These are phyloP conservation scores for Talaromyces thailandensis DNA, from an alignment of 495 filamentous ascomycete genomes.

Conservation along the genomic window DNA sequence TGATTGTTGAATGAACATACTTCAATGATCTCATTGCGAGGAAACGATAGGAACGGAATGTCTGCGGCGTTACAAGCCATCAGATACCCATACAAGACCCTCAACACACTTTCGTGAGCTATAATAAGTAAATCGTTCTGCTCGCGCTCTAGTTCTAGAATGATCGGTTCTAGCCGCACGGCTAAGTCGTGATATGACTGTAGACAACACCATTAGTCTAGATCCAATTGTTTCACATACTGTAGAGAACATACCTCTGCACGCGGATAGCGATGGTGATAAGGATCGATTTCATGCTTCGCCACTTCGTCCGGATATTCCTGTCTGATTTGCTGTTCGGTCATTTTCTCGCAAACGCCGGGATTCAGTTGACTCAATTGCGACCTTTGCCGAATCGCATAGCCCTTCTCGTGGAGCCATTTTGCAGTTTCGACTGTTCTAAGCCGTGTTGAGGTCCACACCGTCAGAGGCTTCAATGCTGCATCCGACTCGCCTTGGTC, in stretches of 20 bases:
- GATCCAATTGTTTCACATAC: conserved; percentile 5
- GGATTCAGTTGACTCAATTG: conserved; percentile 97
- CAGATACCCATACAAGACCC: conserved; percentile 93
- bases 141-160: conserved; percentile 94
- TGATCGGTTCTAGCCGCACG: conserved; percentile 96
- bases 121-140: conserved; percentile 96
- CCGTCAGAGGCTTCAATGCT: conserved; percentile 68
- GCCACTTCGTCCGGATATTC: conserved; percentile 82
- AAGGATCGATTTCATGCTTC: conserved; percentile 91
- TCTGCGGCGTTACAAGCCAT: conserved; percentile 98
- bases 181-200: conserved; percentile 97
- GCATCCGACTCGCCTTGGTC: conserved; percentile 57
- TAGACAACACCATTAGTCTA: conserved; percentile 10
- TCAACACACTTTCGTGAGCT: conserved; percentile 92
- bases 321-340: conserved; percentile 66
- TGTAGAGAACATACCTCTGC: conserved; percentile 64
- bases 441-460: conserved; percentile 91
- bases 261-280: conserved; percentile 92
- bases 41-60: conserved; percentile 89
- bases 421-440: conserved; percentile 88
- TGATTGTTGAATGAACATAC: conserved; percentile 22
- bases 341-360: conserved; percentile 88
- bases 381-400: conserved; percentile 77
- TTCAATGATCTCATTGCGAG: conserved; percentile 95
- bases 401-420: conserved; percentile 66